Percentiles rank a stretch among this genome's conserved stretches.
Conservation (phyloP, 768 basidiomycete species). For the Russula sp. region DNA sequence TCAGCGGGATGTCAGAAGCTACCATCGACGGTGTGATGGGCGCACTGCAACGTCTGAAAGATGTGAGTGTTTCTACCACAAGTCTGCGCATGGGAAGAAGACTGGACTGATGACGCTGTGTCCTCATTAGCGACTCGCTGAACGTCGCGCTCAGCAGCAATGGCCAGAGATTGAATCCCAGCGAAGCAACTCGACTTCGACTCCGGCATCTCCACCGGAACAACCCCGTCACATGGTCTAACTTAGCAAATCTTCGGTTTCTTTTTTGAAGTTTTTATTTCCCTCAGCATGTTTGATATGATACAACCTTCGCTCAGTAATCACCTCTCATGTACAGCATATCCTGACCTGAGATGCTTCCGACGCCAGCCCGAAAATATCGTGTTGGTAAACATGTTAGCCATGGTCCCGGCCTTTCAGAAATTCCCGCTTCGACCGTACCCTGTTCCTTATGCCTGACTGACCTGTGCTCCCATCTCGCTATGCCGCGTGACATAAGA, state of each 20-base stretch:
- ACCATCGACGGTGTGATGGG: constrained; percentile 55
- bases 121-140: constrained; percentile 28
- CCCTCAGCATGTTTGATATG: neutral
- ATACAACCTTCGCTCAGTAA: constrained; percentile 26
- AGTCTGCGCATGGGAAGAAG: neutral
- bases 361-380: neutral
- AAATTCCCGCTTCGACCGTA: neutral
- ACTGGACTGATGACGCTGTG: neutral
- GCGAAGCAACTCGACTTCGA: constrained; percentile 23
- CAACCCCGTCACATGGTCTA: constrained; percentile 3
- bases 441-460: neutral
- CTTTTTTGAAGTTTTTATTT: neutral
- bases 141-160: constrained; percentile 27
- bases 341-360: neutral
- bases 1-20: constrained; percentile 58
- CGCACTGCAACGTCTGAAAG: constrained; percentile 52
- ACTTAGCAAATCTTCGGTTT: neutral
- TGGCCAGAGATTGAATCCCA: constrained; percentile 31
- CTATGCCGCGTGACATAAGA: constrained; percentile 39
- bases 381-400: neutral
- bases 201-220: constrained; percentile 23
- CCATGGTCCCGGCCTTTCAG: neutral
- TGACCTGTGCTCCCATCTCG: neutral
- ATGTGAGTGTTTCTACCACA: constrained; percentile 33
- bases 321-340: neutral